A percentile compares a stretch with the other conserved stretches of the same genome.
Evolutionary conservation across 305 asterid genomes (phyloP).

Genomic region (Petunia hybrid): DNA sequence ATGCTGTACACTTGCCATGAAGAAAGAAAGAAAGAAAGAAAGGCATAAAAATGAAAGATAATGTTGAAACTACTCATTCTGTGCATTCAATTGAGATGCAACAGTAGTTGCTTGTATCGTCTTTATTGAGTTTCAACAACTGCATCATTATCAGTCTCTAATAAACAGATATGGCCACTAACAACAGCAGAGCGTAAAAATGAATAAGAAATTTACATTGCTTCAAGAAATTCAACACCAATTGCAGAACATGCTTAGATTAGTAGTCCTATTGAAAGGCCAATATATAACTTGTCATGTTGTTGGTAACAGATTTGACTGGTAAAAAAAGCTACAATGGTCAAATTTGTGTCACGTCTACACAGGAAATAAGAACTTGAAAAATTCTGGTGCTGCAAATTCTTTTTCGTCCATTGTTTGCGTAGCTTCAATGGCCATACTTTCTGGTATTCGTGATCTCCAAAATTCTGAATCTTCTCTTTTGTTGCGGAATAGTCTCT

Average conservation of each 20-base stretch:
- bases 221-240: neutral
- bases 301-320: neutral
- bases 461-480: neutral
- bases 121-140: neutral
- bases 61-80: neutral
- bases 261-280: neutral
- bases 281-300: neutral
- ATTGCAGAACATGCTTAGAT: neutral
- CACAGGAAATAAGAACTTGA: neutral
- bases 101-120: neutral
- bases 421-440: neutral
- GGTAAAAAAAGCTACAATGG: slow-evolving; percentile 27
- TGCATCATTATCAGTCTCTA: neutral
- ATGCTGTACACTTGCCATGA: neutral
- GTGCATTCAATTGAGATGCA: slow-evolving; percentile 1
- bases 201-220: neutral
- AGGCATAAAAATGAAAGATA: neutral
- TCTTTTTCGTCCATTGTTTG: neutral
- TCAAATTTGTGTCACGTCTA: slow-evolving; percentile 27
- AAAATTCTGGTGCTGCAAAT: neutral
- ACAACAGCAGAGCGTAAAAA: neutral
- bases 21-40: neutral
- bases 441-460: neutral
- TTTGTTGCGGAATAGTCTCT: neutral
- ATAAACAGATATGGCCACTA: neutral